Evolutionary conservation across 306 rosid genomes (phyloP), one percentile per base, ranked within the genome.

Genomic region (Malus domestica): DNA sequence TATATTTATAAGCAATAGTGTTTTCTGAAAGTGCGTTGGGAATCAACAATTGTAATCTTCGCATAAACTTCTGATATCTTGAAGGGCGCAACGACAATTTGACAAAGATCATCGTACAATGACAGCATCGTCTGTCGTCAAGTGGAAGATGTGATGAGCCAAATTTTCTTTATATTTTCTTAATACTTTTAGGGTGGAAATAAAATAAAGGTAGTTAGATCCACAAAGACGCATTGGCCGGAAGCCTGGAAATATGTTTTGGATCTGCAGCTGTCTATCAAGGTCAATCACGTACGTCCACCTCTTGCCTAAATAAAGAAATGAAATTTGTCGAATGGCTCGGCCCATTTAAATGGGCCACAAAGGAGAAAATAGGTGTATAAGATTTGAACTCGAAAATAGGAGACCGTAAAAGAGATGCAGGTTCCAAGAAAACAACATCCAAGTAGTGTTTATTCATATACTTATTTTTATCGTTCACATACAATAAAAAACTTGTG

Each of bases 291-390:
- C 66, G 19, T 6, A 38, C 42, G 42, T 38, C 42, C 42, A 38
- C 13, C 33, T 25, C 18, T 60, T 12, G 18, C 19, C 65, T 38
- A 7, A 38, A 38, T 6, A 38, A 38, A 38, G 9, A 7, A 38
- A 38, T 1, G 42, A 7, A 38, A 38, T 38, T 38, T 38, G 42
- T 38, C 42, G 42, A 38, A 38, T 29, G 68, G 68, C 22, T 30
- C 68, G 16, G 68, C 68, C 68, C 44, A 30, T 30, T 29, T 3
- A 57, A 35, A 32, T 67, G 27, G 68, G 45, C 62, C 49, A 30
- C 6, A 12, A 14, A 91, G 87, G 74, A 93, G 65, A 90, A 86
- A 77, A 90, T 90, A 92, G 9, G 10, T 38, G 42, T 6, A 38
- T 9, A 38, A 7, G 10, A 38, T 7, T 38, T 38, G 42, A 38